phyloP scores from a whole-genome alignment of 352 stramenopile species.

The Pythium sukuiense region DNA sequence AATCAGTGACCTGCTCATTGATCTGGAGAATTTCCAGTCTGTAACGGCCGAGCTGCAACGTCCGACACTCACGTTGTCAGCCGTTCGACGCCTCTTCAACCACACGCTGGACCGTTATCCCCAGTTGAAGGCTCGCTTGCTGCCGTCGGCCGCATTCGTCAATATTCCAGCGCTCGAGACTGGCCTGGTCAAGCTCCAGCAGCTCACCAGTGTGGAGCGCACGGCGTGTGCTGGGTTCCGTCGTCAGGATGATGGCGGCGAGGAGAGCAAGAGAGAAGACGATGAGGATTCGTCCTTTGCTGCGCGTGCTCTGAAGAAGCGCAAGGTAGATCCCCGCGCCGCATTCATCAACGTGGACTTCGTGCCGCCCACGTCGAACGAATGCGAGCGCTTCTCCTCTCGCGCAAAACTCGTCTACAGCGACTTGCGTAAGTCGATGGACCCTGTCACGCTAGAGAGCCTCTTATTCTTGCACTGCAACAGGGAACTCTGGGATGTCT shows the following conservation, averaged over 20 bases:
- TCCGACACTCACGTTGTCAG: not conserved
- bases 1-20: not conserved
- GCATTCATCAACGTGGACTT: conserved; percentile 6
- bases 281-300: too few relatives aligned
- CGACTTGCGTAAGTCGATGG: conserved; percentile 15
- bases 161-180: not conserved
- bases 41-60: not conserved
- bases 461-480: conserved; percentile 8
- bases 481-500: not conserved
- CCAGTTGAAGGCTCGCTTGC: not conserved
- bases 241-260: too few relatives aligned
- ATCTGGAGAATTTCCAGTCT: not conserved
- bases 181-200: not conserved
- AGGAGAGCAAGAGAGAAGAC: too few relatives aligned
- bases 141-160: not conserved
- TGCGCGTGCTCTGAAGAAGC: not conserved
- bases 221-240: not conserved
- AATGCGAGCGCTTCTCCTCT: conserved; percentile 32
- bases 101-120: not conserved
- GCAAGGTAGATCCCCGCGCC: not conserved
- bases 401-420: conserved; percentile 20
- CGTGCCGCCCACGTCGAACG: conserved; percentile 23
- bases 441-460: conserved; percentile 5
- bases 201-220: not conserved
- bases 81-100: not conserved